Base-by-base conservation (phyloP, 108 stramenopile genomes). In the Nannochloropsis gaditana region DNA sequence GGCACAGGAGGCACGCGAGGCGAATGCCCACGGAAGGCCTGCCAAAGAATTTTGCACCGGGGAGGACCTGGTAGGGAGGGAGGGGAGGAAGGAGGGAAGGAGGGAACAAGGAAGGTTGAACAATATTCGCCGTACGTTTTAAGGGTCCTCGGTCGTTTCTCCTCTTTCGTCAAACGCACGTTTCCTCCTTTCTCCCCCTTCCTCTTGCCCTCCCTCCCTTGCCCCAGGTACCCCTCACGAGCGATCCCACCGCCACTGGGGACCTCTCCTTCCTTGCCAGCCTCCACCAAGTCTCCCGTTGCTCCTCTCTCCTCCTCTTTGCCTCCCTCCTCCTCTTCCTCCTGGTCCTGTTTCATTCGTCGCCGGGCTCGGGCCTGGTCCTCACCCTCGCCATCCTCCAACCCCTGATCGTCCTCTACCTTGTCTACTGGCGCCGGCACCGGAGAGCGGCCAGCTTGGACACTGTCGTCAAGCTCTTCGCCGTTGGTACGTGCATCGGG, bases 401-500 rank as follows among this genome's bases (percentile, higher is more conserved):
- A 21, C 82, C 82, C 44, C 2, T 82, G 19, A 19, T 82, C 44
- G 45, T 82, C 9, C 45, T 82, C 44, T 82, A 82, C 45, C 15
- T 82, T 21, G 9, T 82, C 44, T 82, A 82, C 4, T 82, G 82
- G 82, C 82, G 82, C 19, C 2, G 19, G 9, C 43, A 45, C 44
- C 15, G 21, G 9, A 43, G 21, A 21, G 43, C 17, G 9, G 82
- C 82, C 45, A 45, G 44, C 43, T 21, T 82, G 43, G 82, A 82
- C 45, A 82, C 45, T 15, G 21, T 82, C 44, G 21, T 82, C 45
- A 82, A 82, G 82, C 82, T 82, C 82, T 82, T 82, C 0, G 82
- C 82, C 4, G 82, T 82, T 43, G 82, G 82, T 43, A 9, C 0
- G 43, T 82, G 3, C 9, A 31, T 31, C 31, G 31, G 31, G 31